Evolutionary conservation across 768 basidiomycete genomes (phyloP).

Genomic region (Suillus tomentosus): DNA sequence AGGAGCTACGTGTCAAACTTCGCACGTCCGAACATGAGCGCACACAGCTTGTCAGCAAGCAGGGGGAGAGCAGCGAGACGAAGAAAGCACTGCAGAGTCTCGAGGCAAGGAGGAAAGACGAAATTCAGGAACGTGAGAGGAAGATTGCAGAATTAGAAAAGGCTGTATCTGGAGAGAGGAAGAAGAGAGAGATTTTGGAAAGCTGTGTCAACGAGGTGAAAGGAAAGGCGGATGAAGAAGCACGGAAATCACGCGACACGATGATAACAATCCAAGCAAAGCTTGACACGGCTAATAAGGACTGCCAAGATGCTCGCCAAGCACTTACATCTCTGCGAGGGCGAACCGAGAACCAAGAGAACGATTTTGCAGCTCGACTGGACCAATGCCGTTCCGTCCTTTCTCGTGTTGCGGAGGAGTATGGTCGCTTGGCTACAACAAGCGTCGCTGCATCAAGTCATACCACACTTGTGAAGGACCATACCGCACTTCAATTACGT

Average conservation of each 20-base stretch:
- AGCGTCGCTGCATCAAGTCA: constrained; percentile 42
- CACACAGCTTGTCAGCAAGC: constrained; percentile 50
- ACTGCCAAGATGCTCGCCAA: constrained; percentile 37
- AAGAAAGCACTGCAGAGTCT: constrained; percentile 50
- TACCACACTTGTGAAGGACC: constrained; percentile 42
- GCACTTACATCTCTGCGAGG: constrained; percentile 35
- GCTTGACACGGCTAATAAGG: constrained; percentile 39
- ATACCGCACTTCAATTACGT: constrained; percentile 41
- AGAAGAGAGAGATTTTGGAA: constrained; percentile 51
- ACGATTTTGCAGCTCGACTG: constrained; percentile 49
- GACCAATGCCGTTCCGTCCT: constrained; percentile 52
- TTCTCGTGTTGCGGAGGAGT: constrained; percentile 52
- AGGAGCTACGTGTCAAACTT: constrained; percentile 60
- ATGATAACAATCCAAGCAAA: constrained; percentile 38
- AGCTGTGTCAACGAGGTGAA: constrained; percentile 43
- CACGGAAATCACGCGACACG: constrained; percentile 35
- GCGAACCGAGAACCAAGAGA: constrained; percentile 41
- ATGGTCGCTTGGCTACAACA: constrained; percentile 48
- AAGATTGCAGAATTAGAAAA: constrained; percentile 60
- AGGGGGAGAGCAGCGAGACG: constrained; percentile 50
- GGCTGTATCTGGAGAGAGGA: constrained; percentile 49
- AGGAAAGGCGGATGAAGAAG: constrained; percentile 44
- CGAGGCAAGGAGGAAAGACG: constrained; percentile 56
- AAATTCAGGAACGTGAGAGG: constrained; percentile 53
- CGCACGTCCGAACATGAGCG: constrained; percentile 60